Evolutionary conservation across 208 protist genomes (phyloP).

Genomic region (Leishmania tropica): DNA sequence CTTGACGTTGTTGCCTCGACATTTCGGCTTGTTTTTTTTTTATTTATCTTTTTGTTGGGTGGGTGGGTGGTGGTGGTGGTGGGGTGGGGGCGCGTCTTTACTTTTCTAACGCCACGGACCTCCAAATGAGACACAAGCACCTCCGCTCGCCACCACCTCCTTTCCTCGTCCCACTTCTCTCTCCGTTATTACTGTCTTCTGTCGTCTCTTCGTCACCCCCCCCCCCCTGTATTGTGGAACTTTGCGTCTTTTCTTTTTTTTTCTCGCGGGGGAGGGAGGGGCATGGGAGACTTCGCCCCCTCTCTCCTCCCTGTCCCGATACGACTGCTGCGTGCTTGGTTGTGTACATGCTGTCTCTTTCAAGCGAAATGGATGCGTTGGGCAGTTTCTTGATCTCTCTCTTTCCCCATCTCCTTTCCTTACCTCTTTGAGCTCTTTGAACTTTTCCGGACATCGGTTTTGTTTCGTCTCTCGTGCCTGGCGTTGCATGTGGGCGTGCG

Average conservation of each 20-base stretch:
- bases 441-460: neutral
- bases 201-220: neutral
- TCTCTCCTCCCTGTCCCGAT: neutral
- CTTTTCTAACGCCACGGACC: neutral
- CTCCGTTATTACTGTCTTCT: neutral
- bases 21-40: neutral
- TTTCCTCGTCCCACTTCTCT: neutral
- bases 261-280: neutral
- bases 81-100: neutral
- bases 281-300: neutral
- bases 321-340: neutral
- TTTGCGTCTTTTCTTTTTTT: neutral
- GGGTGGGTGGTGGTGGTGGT: too few species aligned
- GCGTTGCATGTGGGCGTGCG: neutral
- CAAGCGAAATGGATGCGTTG: neutral
- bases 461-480: neutral
- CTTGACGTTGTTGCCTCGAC: neutral
- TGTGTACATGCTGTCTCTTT: neutral
- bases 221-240: neutral
- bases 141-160: neutral
- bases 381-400: neutral
- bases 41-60: too few species aligned
- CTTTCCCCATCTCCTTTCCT: neutral
- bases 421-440: neutral
- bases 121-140: neutral